Evolutionary conservation across 2,329 filamentous ascomycete species (phyloP), one percentile per base, ranked within the genome.

Genomic region (Acrodontium crateriforme): DNA sequence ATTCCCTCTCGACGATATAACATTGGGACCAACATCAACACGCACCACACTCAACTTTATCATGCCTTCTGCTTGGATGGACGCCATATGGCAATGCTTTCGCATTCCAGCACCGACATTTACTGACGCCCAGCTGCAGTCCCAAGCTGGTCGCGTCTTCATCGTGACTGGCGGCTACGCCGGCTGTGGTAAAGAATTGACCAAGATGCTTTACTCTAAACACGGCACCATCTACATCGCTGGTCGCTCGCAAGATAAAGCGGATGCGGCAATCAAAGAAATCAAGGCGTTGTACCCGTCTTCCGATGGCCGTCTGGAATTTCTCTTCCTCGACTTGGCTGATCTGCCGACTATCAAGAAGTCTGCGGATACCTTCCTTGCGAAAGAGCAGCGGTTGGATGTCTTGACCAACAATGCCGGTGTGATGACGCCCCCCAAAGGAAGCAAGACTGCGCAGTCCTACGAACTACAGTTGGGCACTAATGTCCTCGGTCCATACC

Each of bases 201-300:
- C 54, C 16, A 58, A 58, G 21, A 58, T 74, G 3, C 54, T 75
- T 8, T 74, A 73, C 46, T 46, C 51, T 9, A 59, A 56, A 18
- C 65, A 69, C 30, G 67, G 56, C 18, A 68, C 54, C 2, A 61
- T 74, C n/a, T 73, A 71, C 45, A 45, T 70, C 15, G 66, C 66
- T 4, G 59, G 60, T 3, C 64, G 69, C 16, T 60, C 49, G 3
- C 41, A 54, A 18, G 45, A 55, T n/a, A 65, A 65, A 35, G 64
- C 54, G 9, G 45, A 48, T 3, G 35, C 44, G 1, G 64, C 65
- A 20, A 64, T 73, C 24, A 43, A 50, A 4, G 35, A 46, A 4
- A 62, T 71, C 38, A 50, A 56, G 31, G 30, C 46, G 15, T 36
- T 45, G 3, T 25, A 41, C 17, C 55, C 60, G 1, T 37, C 41